phyloP scores from a whole-genome alignment of 2,329 filamentous ascomycete species.

The Paracoccidioides brasiliensis region DNA sequence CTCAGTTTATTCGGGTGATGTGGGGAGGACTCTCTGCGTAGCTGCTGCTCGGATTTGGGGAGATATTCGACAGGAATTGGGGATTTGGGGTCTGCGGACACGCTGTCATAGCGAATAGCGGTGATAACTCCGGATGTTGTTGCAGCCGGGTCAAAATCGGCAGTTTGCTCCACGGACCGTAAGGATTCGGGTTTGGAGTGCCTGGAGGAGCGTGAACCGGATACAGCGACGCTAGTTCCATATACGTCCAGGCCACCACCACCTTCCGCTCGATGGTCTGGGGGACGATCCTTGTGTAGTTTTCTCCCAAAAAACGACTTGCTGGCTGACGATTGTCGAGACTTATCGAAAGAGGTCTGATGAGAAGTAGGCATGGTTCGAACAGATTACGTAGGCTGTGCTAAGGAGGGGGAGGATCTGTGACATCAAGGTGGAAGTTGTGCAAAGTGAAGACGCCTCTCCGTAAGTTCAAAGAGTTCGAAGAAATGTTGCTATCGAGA shows the following conservation, averaged over 20 bases:
- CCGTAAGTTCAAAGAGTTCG: neutral
- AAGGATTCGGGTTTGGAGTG: conserved; percentile 59
- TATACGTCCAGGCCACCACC: conserved; percentile 47
- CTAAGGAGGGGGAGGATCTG: neutral
- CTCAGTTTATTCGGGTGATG: conserved; percentile 71
- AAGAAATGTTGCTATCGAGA: neutral
- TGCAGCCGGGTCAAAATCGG: conserved; percentile 46
- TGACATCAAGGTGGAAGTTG: conserved; percentile 14
- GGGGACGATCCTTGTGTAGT: conserved; percentile 59
- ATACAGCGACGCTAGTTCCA: conserved; percentile 47
- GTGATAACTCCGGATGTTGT: conserved; percentile 73
- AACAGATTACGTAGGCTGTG: conserved; percentile 19
- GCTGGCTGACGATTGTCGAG: conserved; percentile 66
- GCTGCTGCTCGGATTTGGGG: conserved; percentile 47
- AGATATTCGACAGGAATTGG: conserved; percentile 63
- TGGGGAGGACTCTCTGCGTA: conserved; percentile 59
- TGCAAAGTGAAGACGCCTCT: neutral
- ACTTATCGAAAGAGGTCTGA: conserved; percentile 58
- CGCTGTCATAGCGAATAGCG: conserved; percentile 72
- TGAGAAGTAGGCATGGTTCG: conserved; percentile 35
- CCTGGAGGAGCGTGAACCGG: conserved; percentile 58
- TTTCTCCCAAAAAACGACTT: conserved; percentile 80
- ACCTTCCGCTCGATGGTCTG: conserved; percentile 38
- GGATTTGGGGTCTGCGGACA: conserved; percentile 51
- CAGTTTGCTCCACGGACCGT: conserved; percentile 56